Evolutionary conservation across 108 stramenopile species (phyloP), one percentile per base, ranked within the genome.

Genomic region (Heterococcus sp.): DNA sequence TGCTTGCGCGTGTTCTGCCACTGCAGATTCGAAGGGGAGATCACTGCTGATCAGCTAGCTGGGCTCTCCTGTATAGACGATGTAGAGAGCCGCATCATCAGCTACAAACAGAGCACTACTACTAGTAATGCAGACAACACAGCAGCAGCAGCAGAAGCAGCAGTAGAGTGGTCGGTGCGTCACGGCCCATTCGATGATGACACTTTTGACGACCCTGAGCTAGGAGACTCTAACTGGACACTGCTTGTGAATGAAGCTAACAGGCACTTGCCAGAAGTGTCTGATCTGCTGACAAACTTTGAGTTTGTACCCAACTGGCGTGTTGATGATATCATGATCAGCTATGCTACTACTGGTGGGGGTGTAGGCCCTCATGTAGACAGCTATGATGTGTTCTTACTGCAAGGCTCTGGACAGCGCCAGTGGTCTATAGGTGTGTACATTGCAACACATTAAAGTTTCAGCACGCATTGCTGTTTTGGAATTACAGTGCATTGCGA

Each of bases 331-430:
- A 35, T 84, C 92, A 96, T 89, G 94, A 90, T 65, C 92, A 96
- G 86, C 89, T 95, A 66, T 91, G 92, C 89, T 65, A 93, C 65
- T 80, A 93, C 21, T 4, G 88, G 87, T 1, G 95, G 95, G 11
- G 93, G 94, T 11, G 95, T 96, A 68, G 96, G 94, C 37, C 91
- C 94, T 1, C 96, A 96, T 76, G 93, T 95, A 11, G 96, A 97
- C 83, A 90, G 92, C 84, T 97, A 95, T 73, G 95, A 95, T 87
- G 96, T 97, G 1, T 97, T 97, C 85, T 89, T 97, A 71, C 87
- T 95, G 66, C 46, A 58, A 21, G 46, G 46, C 8, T 14, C 46
- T 14, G 46, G 46, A 8, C 46, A 58, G 46, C 8, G 46, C 14
- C 14, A 58, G 46, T 58, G 46, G 46, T 58, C 46, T 21, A 58